Percentiles rank a stretch among this genome's conserved stretches.
Evolutionary conservation across 768 basidiomycete species (phyloP).

Genomic region (Saitozyma sp.): DNA sequence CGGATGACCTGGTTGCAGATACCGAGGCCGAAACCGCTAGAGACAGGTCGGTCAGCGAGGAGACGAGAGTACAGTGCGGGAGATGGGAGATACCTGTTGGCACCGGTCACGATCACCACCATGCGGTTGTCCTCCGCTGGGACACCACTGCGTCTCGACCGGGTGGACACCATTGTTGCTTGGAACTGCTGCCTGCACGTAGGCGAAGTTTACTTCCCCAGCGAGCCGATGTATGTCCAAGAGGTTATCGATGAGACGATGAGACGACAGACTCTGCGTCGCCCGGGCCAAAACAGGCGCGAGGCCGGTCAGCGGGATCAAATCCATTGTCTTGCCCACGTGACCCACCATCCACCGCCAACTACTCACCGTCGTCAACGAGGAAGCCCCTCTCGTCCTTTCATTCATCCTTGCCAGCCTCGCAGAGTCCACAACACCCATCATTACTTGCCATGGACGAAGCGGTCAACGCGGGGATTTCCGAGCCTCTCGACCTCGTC

Average conservation of each 20-base stretch:
- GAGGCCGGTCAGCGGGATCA: too few relatives aligned
- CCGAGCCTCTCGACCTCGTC: conserved; percentile 96
- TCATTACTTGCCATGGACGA: conserved; percentile 38
- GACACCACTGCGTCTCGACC: conserved; percentile 2
- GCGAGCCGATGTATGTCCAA: background rate
- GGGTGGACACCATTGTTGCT: conserved; percentile 21
- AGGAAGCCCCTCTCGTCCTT: conserved; percentile 3
- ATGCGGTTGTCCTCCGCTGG: conserved; percentile 34
- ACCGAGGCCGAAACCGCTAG: conserved; percentile 50
- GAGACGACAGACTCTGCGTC: background rate
- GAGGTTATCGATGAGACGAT: background rate
- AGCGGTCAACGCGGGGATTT: conserved; percentile 39
- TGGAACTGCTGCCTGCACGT: too few relatives aligned
- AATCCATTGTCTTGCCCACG: too few relatives aligned
- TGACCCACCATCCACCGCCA: too few relatives aligned
- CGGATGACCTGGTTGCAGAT: conserved; percentile 48
- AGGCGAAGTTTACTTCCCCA: too few relatives aligned
- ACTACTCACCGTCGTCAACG: conserved; percentile 1
- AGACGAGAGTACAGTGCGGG: background rate
- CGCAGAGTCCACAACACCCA: too few relatives aligned
- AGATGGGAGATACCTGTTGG: conserved; percentile 45
- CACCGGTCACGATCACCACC: conserved; percentile 51
- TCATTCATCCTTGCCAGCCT: background rate
- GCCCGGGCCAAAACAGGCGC: too few relatives aligned
- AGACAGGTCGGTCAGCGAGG: background rate